Percentiles rank a stretch among this genome's conserved stretches.
These are phyloP conservation scores for Pseudozyma tsukubaensis DNA, from an alignment of 1,284 basidiomycete species.

Conservation along the genomic window DNA sequence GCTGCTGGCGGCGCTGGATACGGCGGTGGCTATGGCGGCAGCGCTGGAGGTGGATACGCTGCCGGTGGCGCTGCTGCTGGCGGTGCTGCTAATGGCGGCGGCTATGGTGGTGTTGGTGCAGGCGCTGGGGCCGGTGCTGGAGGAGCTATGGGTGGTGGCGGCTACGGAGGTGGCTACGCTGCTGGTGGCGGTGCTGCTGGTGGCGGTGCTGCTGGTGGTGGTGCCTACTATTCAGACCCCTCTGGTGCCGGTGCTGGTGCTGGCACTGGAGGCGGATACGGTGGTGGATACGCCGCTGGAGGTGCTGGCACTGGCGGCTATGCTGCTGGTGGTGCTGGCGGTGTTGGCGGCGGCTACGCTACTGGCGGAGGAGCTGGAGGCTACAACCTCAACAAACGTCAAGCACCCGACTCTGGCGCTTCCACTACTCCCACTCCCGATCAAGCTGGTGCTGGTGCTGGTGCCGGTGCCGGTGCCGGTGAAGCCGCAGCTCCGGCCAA, in stretches of 20 bases:
- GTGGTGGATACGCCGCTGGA: background rate
- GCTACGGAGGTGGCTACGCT: background rate
- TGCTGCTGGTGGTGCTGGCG: background rate
- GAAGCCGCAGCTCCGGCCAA: background rate
- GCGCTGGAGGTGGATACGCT: background rate
- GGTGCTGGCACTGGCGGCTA: slow-evolving; percentile 5
- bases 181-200: background rate
- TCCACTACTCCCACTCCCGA: slow-evolving; percentile 13
- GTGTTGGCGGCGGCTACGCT: background rate
- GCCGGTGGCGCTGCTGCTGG: slow-evolving; percentile 4
- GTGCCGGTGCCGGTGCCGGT: background rate
- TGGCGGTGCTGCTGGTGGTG: slow-evolving; percentile 1
- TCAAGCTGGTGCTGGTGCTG: background rate
- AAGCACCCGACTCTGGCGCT: background rate
- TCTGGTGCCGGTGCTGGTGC: slow-evolving; percentile 2
- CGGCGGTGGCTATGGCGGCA: background rate
- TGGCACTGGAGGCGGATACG: background rate
- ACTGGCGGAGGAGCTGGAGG: slow-evolving; percentile 2
- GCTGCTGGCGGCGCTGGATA: background rate
- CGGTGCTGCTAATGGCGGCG: background rate
- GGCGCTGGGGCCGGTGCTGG: background rate
- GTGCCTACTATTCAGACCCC: background rate
- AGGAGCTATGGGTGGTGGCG: background rate
- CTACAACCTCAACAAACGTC: background rate
- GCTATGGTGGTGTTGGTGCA: background rate